Evolutionary conservation across 108 stramenopile genomes (phyloP), one percentile per base, ranked within the genome.

Genomic region (Schizochytrium sp.): DNA sequence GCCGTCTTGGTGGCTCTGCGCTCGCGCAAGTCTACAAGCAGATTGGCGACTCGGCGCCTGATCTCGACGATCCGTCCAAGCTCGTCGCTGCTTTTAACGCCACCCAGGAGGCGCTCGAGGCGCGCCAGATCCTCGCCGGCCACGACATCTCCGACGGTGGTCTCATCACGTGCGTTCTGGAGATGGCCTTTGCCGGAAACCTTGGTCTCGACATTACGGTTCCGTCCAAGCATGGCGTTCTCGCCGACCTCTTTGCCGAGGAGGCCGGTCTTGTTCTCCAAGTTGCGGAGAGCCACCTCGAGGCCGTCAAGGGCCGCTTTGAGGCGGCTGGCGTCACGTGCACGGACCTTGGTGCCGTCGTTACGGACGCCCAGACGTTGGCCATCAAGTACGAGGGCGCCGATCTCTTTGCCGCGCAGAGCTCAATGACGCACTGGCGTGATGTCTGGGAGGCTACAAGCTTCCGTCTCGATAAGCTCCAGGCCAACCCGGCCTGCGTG

Each of bases 151-250:
- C 97, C 43, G 98, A 99, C 94, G 98, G 98, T 60, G 98, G 98
- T 48, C 90, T 99, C 71, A 94, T 93, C 41, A 96, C 96, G 48
- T 92, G 95, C 6, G 89, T 97, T 58, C 89, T 98, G 88, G 98
- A 99, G 92, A 99, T 99, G 99, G 99, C 99, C 5, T 97, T 99
- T 89, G 96, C 98, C 5, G 99, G 99, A 60, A 97, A 98, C 91
- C 97, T 98, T 91, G 96, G 97, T 58, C 91, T 99, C 45, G 93
- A 95, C 48, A 96, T 97, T 23, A 91, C 93, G 71, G 88, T 98
- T 29, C 96, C 97, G 44, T 57, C 76, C 0, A 6, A 5, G 60
- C 5, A 29, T 6, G 60, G 34, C 60, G 51, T 58, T 16, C 45
- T 55, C 58, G 58, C 23, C 23, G 45, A 21, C 47, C 94, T 98